Evolutionary conservation across 2,329 filamentous ascomycete genomes (phyloP).

Genomic region (Scedosporium apiospermum): DNA sequence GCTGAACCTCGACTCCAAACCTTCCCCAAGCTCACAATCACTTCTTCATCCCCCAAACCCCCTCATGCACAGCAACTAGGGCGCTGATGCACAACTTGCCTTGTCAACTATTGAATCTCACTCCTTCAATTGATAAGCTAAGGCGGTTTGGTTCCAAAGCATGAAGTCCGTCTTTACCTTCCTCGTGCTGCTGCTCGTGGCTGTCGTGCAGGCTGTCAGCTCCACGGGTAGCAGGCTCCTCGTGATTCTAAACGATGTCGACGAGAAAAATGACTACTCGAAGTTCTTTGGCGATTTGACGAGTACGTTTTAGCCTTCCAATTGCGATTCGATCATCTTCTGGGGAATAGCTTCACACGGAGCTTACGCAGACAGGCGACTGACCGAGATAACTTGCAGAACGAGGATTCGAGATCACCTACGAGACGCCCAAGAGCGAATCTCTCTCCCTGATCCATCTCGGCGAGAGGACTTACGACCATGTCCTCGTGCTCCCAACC

Average conservation of each 20-base stretch:
- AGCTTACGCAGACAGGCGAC: neutral
- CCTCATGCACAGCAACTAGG: conserved; percentile 10
- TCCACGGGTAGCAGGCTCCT: conserved; percentile 70
- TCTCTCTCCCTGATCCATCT: conserved; percentile 70
- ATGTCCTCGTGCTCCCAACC: conserved; percentile 78
- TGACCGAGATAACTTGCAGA: conserved; percentile 37
- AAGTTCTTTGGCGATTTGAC: conserved; percentile 68
- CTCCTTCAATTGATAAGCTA: neutral
- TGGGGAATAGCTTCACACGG: neutral
- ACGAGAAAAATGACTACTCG: conserved; percentile 74
- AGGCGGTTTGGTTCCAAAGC: conserved; percentile 20
- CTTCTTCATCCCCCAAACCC: neutral
- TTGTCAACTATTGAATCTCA: neutral
- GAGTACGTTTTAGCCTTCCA: conserved; percentile 33
- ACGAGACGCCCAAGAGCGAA: conserved; percentile 76
- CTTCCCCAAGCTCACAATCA: neutral
- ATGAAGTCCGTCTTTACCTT: conserved; percentile 72
- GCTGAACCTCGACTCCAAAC: neutral
- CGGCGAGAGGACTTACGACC: conserved; percentile 83
- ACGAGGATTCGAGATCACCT: conserved; percentile 72
- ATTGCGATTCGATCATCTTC: conserved; percentile 8
- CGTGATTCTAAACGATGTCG: conserved; percentile 74
- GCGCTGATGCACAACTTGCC: conserved; percentile 10
- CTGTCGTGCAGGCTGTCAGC: conserved; percentile 66
- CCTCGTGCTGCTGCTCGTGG: conserved; percentile 55